Conservation (phyloP, 2,329 filamentous ascomycete genomes). For the Fusarium avenaceum region DNA sequence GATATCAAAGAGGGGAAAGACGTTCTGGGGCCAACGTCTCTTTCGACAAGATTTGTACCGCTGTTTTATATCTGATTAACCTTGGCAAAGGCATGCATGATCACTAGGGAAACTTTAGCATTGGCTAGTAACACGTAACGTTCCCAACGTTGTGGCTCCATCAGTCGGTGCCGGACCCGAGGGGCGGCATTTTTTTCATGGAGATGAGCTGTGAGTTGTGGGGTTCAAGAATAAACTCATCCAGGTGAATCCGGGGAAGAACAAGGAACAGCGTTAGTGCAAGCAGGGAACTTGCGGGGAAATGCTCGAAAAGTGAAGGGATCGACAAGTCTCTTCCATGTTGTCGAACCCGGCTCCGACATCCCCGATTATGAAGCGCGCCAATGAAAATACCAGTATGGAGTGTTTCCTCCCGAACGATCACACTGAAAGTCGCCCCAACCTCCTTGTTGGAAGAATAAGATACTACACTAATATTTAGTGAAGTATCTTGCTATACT, state of each 20-base stretch:
- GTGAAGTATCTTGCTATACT: too few relatives aligned
- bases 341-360: conserved; percentile 14
- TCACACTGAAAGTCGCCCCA: background rate
- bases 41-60: background rate
- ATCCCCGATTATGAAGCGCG: conserved; percentile 19
- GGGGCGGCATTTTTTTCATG: background rate
- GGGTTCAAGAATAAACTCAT: conserved; percentile 19
- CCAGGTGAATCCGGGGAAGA: conserved; percentile 25
- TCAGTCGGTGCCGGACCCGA: conserved; percentile 10
- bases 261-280: conserved; percentile 9
- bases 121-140: conserved; percentile 14
- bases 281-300: conserved; percentile 18
- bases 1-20: background rate
- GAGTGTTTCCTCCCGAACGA: background rate
- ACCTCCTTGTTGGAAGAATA: background rate
- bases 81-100: background rate
- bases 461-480: too few relatives aligned
- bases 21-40: too few relatives aligned
- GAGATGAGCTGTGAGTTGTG: conserved; percentile 1
- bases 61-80: conserved; percentile 8
- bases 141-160: background rate
- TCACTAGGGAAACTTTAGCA: background rate
- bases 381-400: conserved; percentile 3
- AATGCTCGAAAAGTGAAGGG: background rate
- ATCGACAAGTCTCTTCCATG: background rate